Evolutionary conservation across 148 eudicot genomes (phyloP), one percentile per base, ranked within the genome.

Genomic region (Rhododendron ovatum): DNA sequence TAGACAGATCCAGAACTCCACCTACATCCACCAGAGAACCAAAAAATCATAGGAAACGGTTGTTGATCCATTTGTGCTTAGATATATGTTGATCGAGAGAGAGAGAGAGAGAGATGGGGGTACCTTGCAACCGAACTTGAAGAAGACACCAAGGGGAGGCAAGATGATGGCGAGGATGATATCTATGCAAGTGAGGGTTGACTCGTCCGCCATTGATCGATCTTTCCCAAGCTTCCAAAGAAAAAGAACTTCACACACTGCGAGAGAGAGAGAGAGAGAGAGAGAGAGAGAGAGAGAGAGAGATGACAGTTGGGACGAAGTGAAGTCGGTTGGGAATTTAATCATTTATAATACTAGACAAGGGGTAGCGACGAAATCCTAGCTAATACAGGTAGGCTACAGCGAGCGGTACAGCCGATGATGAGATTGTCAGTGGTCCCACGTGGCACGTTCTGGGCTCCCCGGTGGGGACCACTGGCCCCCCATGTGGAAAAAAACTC

Each of bases 111-210:
- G 53, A 35, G 74, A 24, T 2, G 0, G 3, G 3, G 39, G 37
- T 17, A 92, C 94, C 90, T 87, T 18, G 87, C 94, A 92, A 35
- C 91, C 91, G 37, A 45, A 92, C 85, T 88, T 89, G 82, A 92
- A 86, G 89, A 92, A 92, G 61, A 92, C 94, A 39, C 94, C 94
- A 39, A 92, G 94, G 1, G 94, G 94, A 57, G 94, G 94, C 85
- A 92, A 77, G 85, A 92, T 45, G 84, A 92, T 92, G 55, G 94
- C 94, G 74, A 92, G 57, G 63, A 92, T 18, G 78, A 92, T 90
- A 43, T 92, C 94, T 13, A 92, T 50, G 80, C 84, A 92, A 71
- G 83, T 92, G 22, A 87, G 87, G 78, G 94, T 89, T 9, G 81
- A 57, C 83, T 69, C 53, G 7, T 83, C 81, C 69, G 80, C 77